phyloP scores from a whole-genome alignment of 768 basidiomycete genomes.

The Mycena metata region DNA sequence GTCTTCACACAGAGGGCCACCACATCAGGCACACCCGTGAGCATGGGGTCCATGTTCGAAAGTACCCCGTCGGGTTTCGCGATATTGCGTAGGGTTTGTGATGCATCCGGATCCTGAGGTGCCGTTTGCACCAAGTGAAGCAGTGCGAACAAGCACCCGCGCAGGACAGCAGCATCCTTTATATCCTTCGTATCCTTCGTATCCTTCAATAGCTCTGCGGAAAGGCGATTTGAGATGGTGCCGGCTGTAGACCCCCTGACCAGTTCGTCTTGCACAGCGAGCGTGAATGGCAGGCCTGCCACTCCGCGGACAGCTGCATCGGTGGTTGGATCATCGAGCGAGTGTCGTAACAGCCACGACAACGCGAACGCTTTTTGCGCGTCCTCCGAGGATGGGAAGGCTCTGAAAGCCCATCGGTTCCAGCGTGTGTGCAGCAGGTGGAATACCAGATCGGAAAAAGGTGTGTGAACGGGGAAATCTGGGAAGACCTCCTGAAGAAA shows the following conservation, averaged over 20 bases:
- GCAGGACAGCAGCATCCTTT: no score
- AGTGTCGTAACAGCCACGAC: constrained; percentile 3
- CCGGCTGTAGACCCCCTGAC: background rate
- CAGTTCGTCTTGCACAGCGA: constrained; percentile 2
- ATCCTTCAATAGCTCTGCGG: background rate
- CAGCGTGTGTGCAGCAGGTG: background rate
- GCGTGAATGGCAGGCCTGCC: background rate
- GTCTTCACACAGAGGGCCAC: no score
- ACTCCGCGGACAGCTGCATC: constrained; percentile 3
- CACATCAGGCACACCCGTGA: no score
- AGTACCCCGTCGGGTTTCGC: no score
- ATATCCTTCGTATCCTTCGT: background rate
- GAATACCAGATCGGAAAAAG: background rate
- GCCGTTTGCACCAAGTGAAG: constrained; percentile 7
- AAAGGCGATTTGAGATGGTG: background rate
- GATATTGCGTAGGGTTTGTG: no score
- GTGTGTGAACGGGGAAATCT: background rate
- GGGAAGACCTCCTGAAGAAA: background rate
- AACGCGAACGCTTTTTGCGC: constrained; percentile 16
- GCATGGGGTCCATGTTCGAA: no score
- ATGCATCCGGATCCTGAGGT: no score
- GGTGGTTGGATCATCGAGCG: background rate
- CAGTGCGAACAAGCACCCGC: background rate
- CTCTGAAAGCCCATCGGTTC: background rate
- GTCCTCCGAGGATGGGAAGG: background rate